Evolutionary conservation across 2,329 filamentous ascomycete species (phyloP), one percentile per base, ranked within the genome.

Genomic region (Ophiostoma perfectum): DNA sequence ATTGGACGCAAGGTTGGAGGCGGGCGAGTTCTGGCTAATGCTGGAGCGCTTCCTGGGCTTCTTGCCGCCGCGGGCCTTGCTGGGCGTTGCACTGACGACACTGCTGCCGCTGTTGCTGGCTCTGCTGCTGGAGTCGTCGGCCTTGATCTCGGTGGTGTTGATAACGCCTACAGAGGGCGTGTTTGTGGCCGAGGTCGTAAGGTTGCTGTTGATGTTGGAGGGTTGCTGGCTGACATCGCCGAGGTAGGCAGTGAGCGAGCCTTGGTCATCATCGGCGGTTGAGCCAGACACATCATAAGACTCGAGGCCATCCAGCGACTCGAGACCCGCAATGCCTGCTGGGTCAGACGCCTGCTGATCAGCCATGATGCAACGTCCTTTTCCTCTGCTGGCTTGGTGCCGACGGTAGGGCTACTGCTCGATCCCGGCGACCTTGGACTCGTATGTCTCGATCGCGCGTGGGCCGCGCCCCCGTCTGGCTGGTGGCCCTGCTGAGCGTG

Each of bases 321-420:
- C 69, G 12, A 72, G 71, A 68, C 72, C 72, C 70, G 72, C 71
- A 70, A 67, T 71, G 64, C 38, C 39, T 63, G 60, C 66, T 27
- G 66, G 55, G 68, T 66, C 71, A 18, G 49, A 69, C 65, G 69
- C 64, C 68, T 71, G 69, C 66, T 69, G 68, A 18, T 67, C 69
- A 47, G 70, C 70, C 71, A 72, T 72, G 44, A 55, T 69, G 68
- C 62, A 58, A 66, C 66, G 41, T 38, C 42, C 42, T 9, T 49
- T 52, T 18, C 16, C 49, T 52, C 49, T n/a, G 9, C 16, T 18
- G 16, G 5, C 18, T n/a, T 52, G 49, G 5, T 52, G 49, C 8
- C n/a, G 49, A 44, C 42, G 55, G 55, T 38, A 58, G 27, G 55
- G 55, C 52, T 36, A 39, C 36, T 47, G 55, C 14, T 64, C 65